These are phyloP conservation scores for Condylostoma magnum DNA, from an alignment of 169 alveolate species.

Conservation along the genomic window DNA sequence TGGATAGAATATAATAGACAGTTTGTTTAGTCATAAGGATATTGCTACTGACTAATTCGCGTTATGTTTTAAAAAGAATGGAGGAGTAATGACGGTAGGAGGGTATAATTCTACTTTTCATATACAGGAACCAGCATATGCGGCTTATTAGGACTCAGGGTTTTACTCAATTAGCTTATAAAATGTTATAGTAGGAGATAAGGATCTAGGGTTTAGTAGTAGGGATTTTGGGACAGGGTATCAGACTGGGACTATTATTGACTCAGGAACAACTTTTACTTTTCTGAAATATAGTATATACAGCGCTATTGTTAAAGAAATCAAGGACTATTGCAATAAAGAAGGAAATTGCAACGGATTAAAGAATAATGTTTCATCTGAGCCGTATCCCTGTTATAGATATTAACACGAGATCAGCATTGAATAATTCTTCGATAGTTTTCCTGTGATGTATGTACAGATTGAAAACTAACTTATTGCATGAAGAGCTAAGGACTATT, in stretches of 20 bases:
- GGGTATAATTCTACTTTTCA: conserved; percentile 52
- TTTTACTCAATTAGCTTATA: conserved; percentile 20
- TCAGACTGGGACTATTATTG: conserved; percentile 40
- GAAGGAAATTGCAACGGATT: conserved; percentile 4
- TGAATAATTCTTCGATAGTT: background rate
- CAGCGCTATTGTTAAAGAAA: background rate
- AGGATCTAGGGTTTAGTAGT: conserved; percentile 17
- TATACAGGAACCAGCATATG: conserved; percentile 20
- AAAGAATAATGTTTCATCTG: background rate
- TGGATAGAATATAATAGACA: conserved; percentile 46
- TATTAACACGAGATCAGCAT: background rate
- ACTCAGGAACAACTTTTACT: conserved; percentile 61
- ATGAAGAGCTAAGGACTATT: too few relatives aligned
- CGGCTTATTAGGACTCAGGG: conserved; percentile 11
- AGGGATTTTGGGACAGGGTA: conserved; percentile 5
- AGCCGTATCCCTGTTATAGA: conserved; percentile 9
- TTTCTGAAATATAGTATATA: conserved; percentile 4
- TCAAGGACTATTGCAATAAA: background rate
- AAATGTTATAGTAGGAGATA: conserved; percentile 32
- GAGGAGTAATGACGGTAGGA: conserved; percentile 65
- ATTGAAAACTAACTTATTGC: conserved; percentile 6
- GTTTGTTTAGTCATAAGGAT: conserved; percentile 20
- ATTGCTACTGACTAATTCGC: conserved; percentile 44
- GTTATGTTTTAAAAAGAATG: conserved; percentile 67
- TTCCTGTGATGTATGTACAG: background rate